Evolutionary conservation across 495 filamentous ascomycete species (phyloP).

Genomic region (Usnea hakonensis): DNA sequence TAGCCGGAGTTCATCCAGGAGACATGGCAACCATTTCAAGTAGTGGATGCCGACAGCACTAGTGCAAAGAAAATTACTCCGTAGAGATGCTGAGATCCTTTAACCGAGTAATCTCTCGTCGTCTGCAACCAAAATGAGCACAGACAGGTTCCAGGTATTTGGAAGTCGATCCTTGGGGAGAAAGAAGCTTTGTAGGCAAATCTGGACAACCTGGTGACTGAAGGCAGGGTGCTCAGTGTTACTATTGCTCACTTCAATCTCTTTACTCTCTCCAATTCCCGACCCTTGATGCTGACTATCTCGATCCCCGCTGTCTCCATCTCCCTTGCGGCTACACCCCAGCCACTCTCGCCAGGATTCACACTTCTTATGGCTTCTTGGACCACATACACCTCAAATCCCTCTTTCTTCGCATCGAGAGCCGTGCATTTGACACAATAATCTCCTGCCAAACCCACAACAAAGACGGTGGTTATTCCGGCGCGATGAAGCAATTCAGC

Average conservation of each 20-base stretch:
- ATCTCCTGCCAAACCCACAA: slow-evolving; percentile 79
- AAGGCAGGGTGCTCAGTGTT: background rate
- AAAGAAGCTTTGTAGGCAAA: background rate
- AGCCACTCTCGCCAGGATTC: slow-evolving; percentile 40
- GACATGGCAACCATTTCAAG: background rate
- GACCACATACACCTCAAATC: slow-evolving; percentile 69
- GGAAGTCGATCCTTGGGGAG: background rate
- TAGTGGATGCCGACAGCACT: background rate
- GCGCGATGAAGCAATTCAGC: slow-evolving; percentile 44
- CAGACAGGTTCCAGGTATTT: background rate
- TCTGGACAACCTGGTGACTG: background rate
- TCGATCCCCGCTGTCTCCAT: slow-evolving; percentile 47
- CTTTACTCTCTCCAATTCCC: slow-evolving; percentile 41
- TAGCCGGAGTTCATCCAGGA: background rate
- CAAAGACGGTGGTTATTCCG: slow-evolving; percentile 67
- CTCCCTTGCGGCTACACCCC: slow-evolving; percentile 50
- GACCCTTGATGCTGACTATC: slow-evolving; percentile 42
- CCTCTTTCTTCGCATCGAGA: slow-evolving; percentile 64
- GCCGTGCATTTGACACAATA: slow-evolving; percentile 83
- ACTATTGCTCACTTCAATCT: background rate
- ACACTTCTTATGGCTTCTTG: slow-evolving; percentile 72
- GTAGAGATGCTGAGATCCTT: background rate
- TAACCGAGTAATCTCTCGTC: background rate
- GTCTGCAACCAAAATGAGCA: background rate
- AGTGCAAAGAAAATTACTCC: background rate